These are phyloP conservation scores for Pisolithus albus DNA, from an alignment of 768 basidiomycete species.

Conservation along the genomic window DNA sequence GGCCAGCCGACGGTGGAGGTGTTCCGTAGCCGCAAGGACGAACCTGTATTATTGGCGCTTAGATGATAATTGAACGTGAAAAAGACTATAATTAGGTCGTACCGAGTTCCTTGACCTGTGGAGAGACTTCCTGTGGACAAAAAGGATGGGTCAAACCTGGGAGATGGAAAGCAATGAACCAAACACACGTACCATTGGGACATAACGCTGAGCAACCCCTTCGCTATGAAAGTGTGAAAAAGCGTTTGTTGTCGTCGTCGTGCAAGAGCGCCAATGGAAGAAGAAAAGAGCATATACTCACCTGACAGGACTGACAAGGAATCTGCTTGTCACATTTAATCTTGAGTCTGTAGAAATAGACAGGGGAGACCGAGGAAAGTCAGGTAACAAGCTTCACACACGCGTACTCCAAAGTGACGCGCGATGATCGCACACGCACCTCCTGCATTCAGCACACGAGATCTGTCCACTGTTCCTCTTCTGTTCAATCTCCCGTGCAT, in stretches of 20 bases:
- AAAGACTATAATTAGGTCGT: conserved; percentile 5
- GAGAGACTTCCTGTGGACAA: conserved; percentile 52
- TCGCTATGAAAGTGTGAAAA: conserved; percentile 31
- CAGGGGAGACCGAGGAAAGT: background rate
- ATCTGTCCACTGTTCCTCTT: conserved; percentile 72
- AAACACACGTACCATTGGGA: conserved; percentile 51
- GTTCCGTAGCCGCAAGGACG: conserved; percentile 60
- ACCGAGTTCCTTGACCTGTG: conserved; percentile 76
- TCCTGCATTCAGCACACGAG: conserved; percentile 76
- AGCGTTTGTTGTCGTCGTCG: background rate
- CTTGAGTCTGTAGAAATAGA: conserved; percentile 42
- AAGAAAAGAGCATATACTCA: conserved; percentile 20
- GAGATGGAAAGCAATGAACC: background rate
- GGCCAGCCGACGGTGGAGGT: conserved; percentile 51
- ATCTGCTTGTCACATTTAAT: conserved; percentile 81
- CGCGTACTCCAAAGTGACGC: conserved; percentile 14
- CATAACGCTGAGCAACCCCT: conserved; percentile 65
- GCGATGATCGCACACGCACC: conserved; percentile 49
- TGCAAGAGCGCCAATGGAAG: background rate
- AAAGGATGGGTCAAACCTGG: background rate
- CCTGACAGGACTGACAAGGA: conserved; percentile 72
- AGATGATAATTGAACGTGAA: background rate
- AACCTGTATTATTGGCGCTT: conserved; percentile 30
- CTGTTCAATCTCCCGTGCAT: conserved; percentile 63
- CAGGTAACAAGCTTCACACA: background rate